A percentile compares a stretch with the other conserved stretches of the same genome.
Conservation (phyloP, 2,329 filamentous ascomycete genomes). For the Hawksworthiomyces lignivorus region DNA sequence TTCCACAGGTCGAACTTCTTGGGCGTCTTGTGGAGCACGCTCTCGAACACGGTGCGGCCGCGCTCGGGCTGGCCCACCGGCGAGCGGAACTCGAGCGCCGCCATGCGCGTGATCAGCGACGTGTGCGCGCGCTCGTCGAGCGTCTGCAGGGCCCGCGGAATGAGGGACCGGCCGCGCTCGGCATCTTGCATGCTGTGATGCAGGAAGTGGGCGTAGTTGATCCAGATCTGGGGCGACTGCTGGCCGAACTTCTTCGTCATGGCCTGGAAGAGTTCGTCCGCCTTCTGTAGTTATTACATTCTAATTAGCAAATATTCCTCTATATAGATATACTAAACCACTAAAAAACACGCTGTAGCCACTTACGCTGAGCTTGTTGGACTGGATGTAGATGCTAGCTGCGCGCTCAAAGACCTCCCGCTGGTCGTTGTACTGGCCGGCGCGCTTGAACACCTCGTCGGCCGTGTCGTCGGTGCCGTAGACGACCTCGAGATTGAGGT, state of each 20-base stretch:
- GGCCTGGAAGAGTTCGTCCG: conserved; percentile 76
- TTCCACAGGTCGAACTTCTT: conserved; percentile 93
- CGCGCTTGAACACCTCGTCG: conserved; percentile 81
- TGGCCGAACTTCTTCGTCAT: conserved; percentile 87
- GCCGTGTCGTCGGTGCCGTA: conserved; percentile 78
- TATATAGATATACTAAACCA: neutral
- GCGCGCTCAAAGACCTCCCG: conserved; percentile 84
- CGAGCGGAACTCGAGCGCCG: conserved; percentile 83
- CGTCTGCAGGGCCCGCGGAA: conserved; percentile 77
- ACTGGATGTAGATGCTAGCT: conserved; percentile 91
- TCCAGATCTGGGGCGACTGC: conserved; percentile 72
- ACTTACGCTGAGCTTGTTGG: conserved; percentile 72
- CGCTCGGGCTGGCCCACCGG: conserved; percentile 77
- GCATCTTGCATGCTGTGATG: conserved; percentile 64
- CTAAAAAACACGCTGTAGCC: neutral
- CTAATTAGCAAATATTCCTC: no score
- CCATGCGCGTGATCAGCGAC: conserved; percentile 78
- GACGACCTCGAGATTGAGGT: conserved; percentile 87
- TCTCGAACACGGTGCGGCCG: conserved; percentile 90
- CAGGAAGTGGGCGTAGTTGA: conserved; percentile 92
- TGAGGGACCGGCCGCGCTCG: conserved; percentile 67
- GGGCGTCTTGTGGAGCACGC: conserved; percentile 72
- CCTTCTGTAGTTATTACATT: no score
- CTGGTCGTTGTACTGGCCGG: conserved; percentile 88
- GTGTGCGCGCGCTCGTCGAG: conserved; percentile 61